Evolutionary conservation across 2,329 filamentous ascomycete genomes (phyloP).

Genomic region (Penicillium frequentans): DNA sequence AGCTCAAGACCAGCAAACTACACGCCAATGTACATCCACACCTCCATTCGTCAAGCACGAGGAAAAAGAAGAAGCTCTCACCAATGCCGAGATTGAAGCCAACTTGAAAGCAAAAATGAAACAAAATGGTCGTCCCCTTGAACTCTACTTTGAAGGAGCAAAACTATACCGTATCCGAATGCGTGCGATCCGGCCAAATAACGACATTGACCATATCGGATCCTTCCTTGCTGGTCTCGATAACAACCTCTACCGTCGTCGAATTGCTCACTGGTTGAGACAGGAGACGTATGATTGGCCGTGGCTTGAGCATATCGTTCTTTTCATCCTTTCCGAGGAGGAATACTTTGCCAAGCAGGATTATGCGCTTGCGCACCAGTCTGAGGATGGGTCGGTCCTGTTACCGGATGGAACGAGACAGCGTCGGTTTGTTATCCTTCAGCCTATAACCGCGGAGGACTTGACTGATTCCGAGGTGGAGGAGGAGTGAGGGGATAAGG

Average conservation of each 20-base stretch:
- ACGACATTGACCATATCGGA: conserved; percentile 21
- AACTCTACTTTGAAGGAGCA: conserved; percentile 28
- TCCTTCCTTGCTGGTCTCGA: conserved; percentile 32
- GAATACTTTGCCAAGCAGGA: conserved; percentile 15
- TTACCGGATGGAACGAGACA: conserved; percentile 12
- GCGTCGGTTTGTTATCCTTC: conserved; percentile 3
- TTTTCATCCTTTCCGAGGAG: conserved; percentile 11
- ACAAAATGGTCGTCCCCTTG: conserved; percentile 25
- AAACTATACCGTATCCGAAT: conserved; percentile 15
- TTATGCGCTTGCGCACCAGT: conserved; percentile 10
- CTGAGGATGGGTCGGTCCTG: conserved; percentile 10
- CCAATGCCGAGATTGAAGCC: too few species aligned
- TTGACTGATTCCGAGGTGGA: conserved; percentile 3
- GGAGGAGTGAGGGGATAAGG: background rate
- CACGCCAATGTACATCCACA: too few species aligned
- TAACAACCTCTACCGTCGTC: conserved; percentile 10
- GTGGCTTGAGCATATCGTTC: conserved; percentile 9
- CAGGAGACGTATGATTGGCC: conserved; percentile 12
- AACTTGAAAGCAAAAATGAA: conserved; percentile 4
- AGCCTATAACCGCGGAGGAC: conserved; percentile 16
- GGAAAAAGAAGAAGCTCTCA: too few species aligned
- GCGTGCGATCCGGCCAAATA: conserved; percentile 18
- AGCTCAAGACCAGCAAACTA: too few species aligned
- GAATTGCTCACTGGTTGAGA: conserved; percentile 11
- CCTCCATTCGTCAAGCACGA: too few species aligned